A percentile compares a stretch with the other conserved stretches of the same genome.
These are phyloP conservation scores for Fonsecaea pedrosoi DNA, from an alignment of 2,329 filamentous ascomycete genomes.

Conservation along the genomic window DNA sequence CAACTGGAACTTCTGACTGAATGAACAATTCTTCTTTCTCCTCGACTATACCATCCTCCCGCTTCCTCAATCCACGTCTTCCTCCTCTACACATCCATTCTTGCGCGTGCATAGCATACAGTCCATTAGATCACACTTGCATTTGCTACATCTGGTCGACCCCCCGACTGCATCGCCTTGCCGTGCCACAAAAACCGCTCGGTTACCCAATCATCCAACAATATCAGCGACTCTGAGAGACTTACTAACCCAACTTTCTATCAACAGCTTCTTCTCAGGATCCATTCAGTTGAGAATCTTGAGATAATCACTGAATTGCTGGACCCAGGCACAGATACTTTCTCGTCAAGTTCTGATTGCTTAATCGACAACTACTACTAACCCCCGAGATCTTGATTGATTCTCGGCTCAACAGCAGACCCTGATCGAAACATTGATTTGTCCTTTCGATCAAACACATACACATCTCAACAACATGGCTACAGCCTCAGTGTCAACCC, in stretches of 20 bases:
- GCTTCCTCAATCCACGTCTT: constrained; percentile 39
- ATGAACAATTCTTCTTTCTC: constrained; percentile 33
- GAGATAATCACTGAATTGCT: constrained; percentile 44
- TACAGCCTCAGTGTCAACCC: constrained; percentile 80
- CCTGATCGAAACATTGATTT: constrained; percentile 58
- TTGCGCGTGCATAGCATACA: constrained; percentile 46
- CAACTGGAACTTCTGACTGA: constrained; percentile 29
- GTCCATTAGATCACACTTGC: constrained; percentile 47
- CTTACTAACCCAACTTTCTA: constrained; percentile 43
- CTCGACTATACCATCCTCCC: constrained; percentile 34
- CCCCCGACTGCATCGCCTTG: constrained; percentile 45
- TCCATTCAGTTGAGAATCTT: constrained; percentile 50
- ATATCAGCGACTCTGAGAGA: constrained; percentile 40
- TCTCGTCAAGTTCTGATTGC: constrained; percentile 44
- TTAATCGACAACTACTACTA: constrained; percentile 46
- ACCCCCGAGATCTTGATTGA: constrained; percentile 43
- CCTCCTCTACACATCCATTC: constrained; percentile 45
- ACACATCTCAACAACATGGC: constrained; percentile 70
- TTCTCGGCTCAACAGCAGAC: constrained; percentile 38
- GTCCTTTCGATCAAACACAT: constrained; percentile 51
- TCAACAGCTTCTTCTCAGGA: constrained; percentile 43
- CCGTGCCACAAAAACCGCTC: constrained; percentile 40
- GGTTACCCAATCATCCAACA: constrained; percentile 47
- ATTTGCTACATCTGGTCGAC: constrained; percentile 43
- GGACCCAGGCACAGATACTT: constrained; percentile 42